Evolutionary conservation across 2,329 filamentous ascomycete genomes (phyloP).

Genomic region (Hypoxylon sp.): DNA sequence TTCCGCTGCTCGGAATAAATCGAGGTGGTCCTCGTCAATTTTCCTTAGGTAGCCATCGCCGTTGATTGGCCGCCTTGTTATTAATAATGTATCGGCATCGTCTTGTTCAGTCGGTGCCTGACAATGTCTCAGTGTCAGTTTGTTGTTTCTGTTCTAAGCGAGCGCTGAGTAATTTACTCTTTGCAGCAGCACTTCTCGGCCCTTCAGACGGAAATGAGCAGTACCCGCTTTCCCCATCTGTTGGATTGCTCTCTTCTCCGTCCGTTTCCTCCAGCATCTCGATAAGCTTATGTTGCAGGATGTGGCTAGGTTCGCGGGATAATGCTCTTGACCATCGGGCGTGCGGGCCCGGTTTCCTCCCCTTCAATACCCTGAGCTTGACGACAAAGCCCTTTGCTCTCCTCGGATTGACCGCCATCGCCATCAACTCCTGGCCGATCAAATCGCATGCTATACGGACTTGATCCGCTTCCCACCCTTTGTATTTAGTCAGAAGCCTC

Average conservation of each 20-base stretch:
- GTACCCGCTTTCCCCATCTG: constrained; percentile 42
- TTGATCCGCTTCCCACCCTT: constrained; percentile 66
- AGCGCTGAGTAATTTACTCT: constrained; percentile 26
- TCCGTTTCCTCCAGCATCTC: constrained; percentile 46
- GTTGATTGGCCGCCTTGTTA: background rate
- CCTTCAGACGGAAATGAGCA: constrained; percentile 32
- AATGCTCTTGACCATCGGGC: constrained; percentile 51
- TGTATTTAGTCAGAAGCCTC: constrained; percentile 66
- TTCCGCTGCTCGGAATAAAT: constrained; percentile 8
- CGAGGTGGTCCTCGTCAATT: constrained; percentile 6
- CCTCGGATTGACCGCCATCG: constrained; percentile 63
- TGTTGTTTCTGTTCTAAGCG: constrained; percentile 10
- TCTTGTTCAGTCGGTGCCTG: constrained; percentile 10
- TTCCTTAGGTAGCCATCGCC: background rate
- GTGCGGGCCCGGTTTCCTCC: constrained; percentile 62
- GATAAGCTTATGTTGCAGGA: constrained; percentile 44
- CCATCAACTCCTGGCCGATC: constrained; percentile 64
- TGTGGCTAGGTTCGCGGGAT: constrained; percentile 46
- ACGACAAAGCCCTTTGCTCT: constrained; percentile 61
- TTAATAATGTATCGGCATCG: constrained; percentile 12
- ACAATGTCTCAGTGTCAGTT: constrained; percentile 17
- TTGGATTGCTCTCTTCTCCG: constrained; percentile 25
- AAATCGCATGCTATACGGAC: constrained; percentile 64
- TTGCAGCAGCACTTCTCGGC: constrained; percentile 19
- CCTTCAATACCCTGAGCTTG: constrained; percentile 65